Percentiles rank a stretch among this genome's conserved stretches.
phyloP scores from a whole-genome alignment of 2,329 filamentous ascomycete species.

The Fusarium beomiforme region DNA sequence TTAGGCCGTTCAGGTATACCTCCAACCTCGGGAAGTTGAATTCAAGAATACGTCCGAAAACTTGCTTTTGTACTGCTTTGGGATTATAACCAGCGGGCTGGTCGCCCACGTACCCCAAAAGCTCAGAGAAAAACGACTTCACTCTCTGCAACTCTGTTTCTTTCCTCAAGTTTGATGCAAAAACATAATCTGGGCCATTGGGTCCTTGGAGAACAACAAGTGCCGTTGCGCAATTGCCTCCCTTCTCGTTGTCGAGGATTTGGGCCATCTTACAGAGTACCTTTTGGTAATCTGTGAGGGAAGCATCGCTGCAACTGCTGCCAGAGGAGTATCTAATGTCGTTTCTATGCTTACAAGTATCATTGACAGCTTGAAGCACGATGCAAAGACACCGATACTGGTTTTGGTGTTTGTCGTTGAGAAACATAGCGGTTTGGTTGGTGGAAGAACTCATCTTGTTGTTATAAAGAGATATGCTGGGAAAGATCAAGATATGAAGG shows the following conservation, averaged over 20 bases:
- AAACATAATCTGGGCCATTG: background rate
- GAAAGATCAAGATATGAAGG: background rate
- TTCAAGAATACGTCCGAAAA: background rate
- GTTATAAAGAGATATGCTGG: background rate
- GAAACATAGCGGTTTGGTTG: background rate
- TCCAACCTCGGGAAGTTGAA: constrained; percentile 3
- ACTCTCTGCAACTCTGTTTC: background rate
- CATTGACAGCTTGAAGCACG: background rate
- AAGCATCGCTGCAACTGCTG: background rate
- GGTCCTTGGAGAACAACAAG: background rate
- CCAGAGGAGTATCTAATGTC: background rate
- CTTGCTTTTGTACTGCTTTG: background rate
- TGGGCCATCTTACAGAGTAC: background rate
- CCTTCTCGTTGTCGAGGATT: background rate
- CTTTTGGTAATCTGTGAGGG: background rate
- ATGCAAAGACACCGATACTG: constrained; percentile 9
- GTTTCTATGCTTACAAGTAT: background rate
- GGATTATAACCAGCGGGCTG: background rate
- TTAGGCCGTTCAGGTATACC: background rate
- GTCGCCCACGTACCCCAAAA: background rate
- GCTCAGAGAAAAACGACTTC: background rate
- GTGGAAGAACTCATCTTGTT: background rate
- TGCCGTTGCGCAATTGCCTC: background rate
- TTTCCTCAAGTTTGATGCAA: background rate
- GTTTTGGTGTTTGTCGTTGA: background rate